phyloP scores from a whole-genome alignment of 768 basidiomycete genomes.

The Auriscalpium vulgare region DNA sequence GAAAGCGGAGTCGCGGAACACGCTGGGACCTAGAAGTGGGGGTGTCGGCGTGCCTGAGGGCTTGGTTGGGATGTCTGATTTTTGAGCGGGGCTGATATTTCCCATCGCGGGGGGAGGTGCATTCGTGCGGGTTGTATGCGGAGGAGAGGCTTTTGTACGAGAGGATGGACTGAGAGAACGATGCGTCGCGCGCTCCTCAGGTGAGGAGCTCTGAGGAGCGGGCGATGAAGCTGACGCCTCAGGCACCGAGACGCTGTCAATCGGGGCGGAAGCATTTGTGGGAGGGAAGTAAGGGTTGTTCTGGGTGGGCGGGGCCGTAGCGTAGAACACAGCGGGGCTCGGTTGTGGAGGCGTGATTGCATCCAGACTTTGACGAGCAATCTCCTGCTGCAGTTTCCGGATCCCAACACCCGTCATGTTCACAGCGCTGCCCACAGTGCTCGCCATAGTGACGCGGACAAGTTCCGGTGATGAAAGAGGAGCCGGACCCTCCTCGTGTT shows the following conservation, averaged over 20 bases:
- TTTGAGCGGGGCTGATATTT: slow-evolving; percentile 7
- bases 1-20: slow-evolving; percentile 62
- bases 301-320: neutral
- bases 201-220: neutral
- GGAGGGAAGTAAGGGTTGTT: slow-evolving; percentile 4
- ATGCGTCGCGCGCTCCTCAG: neutral
- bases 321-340: slow-evolving; percentile 5
- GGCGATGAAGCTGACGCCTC: neutral
- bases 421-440: slow-evolving; percentile 40
- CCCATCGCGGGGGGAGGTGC: neutral
- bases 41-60: slow-evolving; percentile 23
- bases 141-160: neutral
- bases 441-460: slow-evolving; percentile 34
- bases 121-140: neutral
- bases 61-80: slow-evolving; percentile 16
- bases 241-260: slow-evolving; percentile 2
- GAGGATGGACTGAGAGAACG: neutral
- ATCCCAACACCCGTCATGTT: slow-evolving; percentile 66
- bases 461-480: slow-evolving; percentile 6
- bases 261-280: neutral
- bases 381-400: slow-evolving; percentile 15
- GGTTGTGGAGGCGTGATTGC: slow-evolving; percentile 17
- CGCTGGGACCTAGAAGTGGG: slow-evolving; percentile 46
- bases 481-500: slow-evolving; percentile 3
- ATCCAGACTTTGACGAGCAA: neutral